A percentile compares a stretch with the other conserved stretches of the same genome.
Evolutionary conservation across 129 eudicot genomes (phyloP).

Genomic region (Escallonia herrerae): DNA sequence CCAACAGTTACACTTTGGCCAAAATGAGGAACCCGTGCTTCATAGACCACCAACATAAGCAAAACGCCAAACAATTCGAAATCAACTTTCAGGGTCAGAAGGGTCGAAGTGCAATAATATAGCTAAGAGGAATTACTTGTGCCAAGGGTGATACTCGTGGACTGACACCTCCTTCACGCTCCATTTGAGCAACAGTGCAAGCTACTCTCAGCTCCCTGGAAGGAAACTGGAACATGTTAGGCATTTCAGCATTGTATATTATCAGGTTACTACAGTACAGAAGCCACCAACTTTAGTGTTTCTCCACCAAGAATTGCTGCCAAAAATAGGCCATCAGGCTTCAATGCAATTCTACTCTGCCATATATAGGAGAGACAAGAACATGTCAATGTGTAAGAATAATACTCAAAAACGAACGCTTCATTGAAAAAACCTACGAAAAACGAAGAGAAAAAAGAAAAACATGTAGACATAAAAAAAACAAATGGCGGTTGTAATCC

Average conservation of each 20-base stretch:
- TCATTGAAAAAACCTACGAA: background rate
- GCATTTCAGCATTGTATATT: background rate
- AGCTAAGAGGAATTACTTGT: conserved; percentile 48
- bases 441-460: background rate
- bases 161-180: conserved; percentile 98
- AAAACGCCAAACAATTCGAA: background rate
- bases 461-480: background rate
- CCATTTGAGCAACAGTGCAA: conserved; percentile 96
- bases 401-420: no score
- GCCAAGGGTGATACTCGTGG: conserved; percentile 96
- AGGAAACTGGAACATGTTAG: conserved; percentile 9
- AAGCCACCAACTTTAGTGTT: conserved; percentile 57
- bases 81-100: background rate
- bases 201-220: conserved; percentile 89
- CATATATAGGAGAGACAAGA: conserved; percentile 9
- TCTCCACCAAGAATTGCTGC: conserved; percentile 97
- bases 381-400: background rate
- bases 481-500: background rate
- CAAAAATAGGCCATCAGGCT: conserved; percentile 95
- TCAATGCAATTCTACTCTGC: conserved; percentile 87
- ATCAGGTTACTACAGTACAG: background rate
- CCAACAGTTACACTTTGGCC: no score
- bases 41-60: no score
- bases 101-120: background rate
- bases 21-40: no score